A percentile compares a stretch with the other conserved stretches of the same genome.
Evolutionary conservation across 1,284 basidiomycete genomes (phyloP).

Genomic region (Erythrobasidium hasegawianum): DNA sequence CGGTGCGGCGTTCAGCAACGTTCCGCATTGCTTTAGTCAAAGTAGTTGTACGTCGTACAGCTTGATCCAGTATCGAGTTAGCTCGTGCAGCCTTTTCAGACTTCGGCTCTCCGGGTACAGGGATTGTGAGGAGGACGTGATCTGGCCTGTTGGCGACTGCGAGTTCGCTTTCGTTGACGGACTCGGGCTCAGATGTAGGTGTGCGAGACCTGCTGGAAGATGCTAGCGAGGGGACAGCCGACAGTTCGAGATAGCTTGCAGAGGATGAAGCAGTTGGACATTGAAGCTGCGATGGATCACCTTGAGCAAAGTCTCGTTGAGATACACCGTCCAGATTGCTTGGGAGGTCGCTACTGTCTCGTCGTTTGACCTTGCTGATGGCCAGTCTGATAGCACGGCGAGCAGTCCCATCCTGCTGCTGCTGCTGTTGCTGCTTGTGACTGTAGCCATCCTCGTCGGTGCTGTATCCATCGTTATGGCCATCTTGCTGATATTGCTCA

Average conservation of each 20-base stretch:
- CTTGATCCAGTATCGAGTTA: background rate
- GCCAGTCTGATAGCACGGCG: background rate
- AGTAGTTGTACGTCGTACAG: background rate
- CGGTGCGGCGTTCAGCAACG: background rate
- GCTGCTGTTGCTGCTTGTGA: too few relatives aligned
- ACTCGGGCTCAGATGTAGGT: background rate
- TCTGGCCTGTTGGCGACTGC: background rate
- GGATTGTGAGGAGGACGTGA: background rate
- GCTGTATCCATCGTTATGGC: background rate
- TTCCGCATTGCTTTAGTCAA: background rate
- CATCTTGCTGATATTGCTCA: background rate
- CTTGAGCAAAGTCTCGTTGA: background rate
- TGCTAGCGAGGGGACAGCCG: background rate
- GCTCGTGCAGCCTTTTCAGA: background rate
- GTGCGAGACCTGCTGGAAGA: background rate
- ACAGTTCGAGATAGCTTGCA: constrained; percentile 1
- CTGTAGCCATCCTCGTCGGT: background rate
- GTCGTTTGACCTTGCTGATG: background rate
- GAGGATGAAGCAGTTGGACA: background rate
- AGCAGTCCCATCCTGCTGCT: background rate
- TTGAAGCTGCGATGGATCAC: background rate
- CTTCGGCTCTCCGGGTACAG: background rate
- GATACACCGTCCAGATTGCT: background rate
- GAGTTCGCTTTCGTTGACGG: background rate
- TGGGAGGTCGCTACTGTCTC: background rate